Percentiles rank a stretch among this genome's conserved stretches.
Evolutionary conservation across 1,139 yeast species (phyloP).

Genomic region (Yamadazyma songkhlaensis): DNA sequence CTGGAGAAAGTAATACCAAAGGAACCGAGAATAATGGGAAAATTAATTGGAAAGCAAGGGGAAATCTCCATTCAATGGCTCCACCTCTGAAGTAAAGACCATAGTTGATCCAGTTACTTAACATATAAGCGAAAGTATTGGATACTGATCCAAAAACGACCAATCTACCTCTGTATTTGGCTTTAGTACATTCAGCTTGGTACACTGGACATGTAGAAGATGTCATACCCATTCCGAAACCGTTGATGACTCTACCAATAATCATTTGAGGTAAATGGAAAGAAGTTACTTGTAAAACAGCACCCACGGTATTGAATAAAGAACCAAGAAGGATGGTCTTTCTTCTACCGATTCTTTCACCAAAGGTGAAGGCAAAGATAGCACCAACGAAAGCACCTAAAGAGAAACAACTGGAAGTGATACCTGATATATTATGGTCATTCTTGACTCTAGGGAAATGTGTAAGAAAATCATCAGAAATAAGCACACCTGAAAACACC

Average conservation of each 20-base stretch:
- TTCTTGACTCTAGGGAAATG: constrained; percentile 25
- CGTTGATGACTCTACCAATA: constrained; percentile 37
- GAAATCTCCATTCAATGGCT: constrained; percentile 25
- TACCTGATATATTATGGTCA: constrained; percentile 37
- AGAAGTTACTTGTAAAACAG: constrained; percentile 25
- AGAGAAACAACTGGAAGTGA: constrained; percentile 34
- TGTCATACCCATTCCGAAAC: constrained; percentile 32
- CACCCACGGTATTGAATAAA: constrained; percentile 23
- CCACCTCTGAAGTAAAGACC: constrained; percentile 20
- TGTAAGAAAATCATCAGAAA: constrained; percentile 29
- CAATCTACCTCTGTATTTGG: constrained; percentile 28
- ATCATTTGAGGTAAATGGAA: constrained; percentile 20
- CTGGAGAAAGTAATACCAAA: constrained; percentile 33
- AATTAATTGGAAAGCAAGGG: constrained; percentile 29
- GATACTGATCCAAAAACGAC: constrained; percentile 29
- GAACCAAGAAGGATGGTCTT: constrained; percentile 24
- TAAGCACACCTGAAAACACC: constrained; percentile 60
- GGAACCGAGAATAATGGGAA: constrained; percentile 21
- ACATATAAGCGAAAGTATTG: constrained; percentile 22
- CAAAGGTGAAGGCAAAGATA: constrained; percentile 24
- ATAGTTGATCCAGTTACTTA: constrained; percentile 23
- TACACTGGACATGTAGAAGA: constrained; percentile 29
- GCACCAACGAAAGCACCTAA: constrained; percentile 33
- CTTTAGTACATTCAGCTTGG: constrained; percentile 32
- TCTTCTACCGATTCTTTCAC: constrained; percentile 26